Base-by-base conservation (phyloP, 331 rosid genomes). In the Arachis monticola region DNA sequence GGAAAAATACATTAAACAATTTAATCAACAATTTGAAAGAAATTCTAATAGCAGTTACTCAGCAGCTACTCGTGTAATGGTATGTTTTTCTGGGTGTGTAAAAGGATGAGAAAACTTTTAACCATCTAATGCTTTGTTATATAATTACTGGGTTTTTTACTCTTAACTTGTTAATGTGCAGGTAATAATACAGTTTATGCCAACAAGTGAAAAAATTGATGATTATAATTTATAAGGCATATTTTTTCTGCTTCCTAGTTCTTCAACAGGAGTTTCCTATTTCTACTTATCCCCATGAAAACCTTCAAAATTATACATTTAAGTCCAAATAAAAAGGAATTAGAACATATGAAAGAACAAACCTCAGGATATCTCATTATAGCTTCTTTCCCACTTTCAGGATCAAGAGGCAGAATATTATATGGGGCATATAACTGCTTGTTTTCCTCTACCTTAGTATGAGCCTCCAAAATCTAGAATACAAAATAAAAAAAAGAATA, bases 321-420 rank as follows among this genome's bases (percentile, higher is more conserved):
- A 72, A 60, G 52, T 66, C 72, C 52, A 70, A 65, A 17, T 53
- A 8, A 74, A 60, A 75, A 31, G 0, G 40, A 31, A 65, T 50
- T 40, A 22, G 40, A 73, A 44, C 59, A 31, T 66, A 70, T 63
- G 38, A 71, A 62, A 70, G 45, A 78, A 75, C 85, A 83, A 76
- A 88, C 96, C 97, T 92, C 94, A 2, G 88, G 90, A 82, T 77
- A 85, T 74, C 38, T 85, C 97, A 88, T 90, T 81, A 92, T 88
- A 74, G 87, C 87, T 69, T 90, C 94, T 76, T 85, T 78, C 83
- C 84, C 79, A 79, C 96, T 85, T 70, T 90, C 96, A n/a, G 91
- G 91, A 80, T 92, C 97, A 67, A 92, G 96, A 67, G 96, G 97
- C 73, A 92, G 85, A 82, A 92, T 90, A 74, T 92, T 92, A 84